Base-by-base conservation (phyloP, 2,329 filamentous ascomycete species). In the Hymenoscyphus scutula region DNA sequence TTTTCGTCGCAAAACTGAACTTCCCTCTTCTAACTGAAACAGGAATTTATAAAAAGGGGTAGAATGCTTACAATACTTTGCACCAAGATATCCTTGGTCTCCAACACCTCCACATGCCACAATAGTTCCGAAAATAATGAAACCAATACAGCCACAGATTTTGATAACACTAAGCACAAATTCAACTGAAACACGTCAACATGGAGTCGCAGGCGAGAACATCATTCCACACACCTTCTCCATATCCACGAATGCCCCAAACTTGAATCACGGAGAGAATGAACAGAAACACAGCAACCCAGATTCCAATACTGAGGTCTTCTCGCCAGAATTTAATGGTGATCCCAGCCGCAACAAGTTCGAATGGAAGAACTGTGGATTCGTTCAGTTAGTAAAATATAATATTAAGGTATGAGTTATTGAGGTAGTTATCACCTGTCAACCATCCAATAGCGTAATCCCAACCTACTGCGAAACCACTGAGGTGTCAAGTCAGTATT, bases 111-210 rank as follows among this genome's bases (percentile, higher is more conserved):
- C 84, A 62, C 76, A 78, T 73, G 84, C 80, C 71, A 87, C 81
- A 60, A 86, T 74, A 61, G 87, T 83, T 57, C 81, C 84, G 34
- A 88, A 75, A 68, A 89, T 80, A 73, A 89, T 88, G 73, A 89
- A 88, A 5, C 85, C 86, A 7, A 81, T 74, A 65, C 84, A 83
- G 19, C 85, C 83, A 8, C 76, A 69, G 67, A 88, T 79, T 73
- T 88, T 88, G 71, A 87, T 79, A 62, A 82, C 76, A 65, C 79
- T 79, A 23, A 87, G 79, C 27, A 82, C 63, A 65, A 86, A 87
- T 69, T 88, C 85, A n/a, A 70, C 69, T 69, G 23, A 79, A 3
- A 74, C 67, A 68, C 85, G 72, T 87, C 85, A 72, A 86, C 77
- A 63, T 32, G 74, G 11, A 27, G 13, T 2, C 7, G 7, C 25